Evolutionary conservation across 345 rosid species (phyloP), one percentile per base, ranked within the genome.

Genomic region (Hibiscus mutabilis): DNA sequence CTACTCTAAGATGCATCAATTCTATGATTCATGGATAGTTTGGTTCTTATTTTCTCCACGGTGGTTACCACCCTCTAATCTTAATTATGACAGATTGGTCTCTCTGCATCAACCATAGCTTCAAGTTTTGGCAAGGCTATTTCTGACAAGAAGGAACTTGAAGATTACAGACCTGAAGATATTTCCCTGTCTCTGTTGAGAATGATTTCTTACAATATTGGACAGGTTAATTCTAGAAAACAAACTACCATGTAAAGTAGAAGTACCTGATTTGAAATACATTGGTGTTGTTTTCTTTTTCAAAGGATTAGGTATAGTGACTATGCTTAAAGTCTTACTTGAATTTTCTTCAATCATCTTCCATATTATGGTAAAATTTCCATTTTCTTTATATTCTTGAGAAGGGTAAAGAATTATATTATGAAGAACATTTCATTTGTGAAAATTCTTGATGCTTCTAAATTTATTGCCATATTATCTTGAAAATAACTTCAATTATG

Each of bases 101-200:
- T 96, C 64, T 92, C 99, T 73, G 97, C 99, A 69, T 89, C 99
- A 79, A 92, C 98, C 31, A 96, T 92, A 69, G 98, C 99, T 62
- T 96, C 99, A 70, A 96, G 98, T 81, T 96, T 96, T 78, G 99
- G 99, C 74, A 96, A 96, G 86, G 79, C 96, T 12, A 92, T 92
- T 37, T 89, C 99, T 75, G 98, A 90, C 51, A 90, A 85, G 65
- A 95, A 92, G 82, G 98, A 95, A 79, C 92, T 95, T 62, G 83
- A 86, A 60, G 98, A 87, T 83, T 90, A 92, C 86, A 87, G 91
- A 70, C 98, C 97, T 73, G 96, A 92, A 85, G 99, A 95, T 78
- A 95, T 95, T 78, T 92, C 99, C 63, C 74, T 92, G 63, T 95
- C 99, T 76, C 98, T 95, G 47, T 60, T 95, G 89, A 90, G 99